Percentiles rank a stretch among this genome's conserved stretches.
Conservation (phyloP, 2,329 filamentous ascomycete species). For the Juglanconis oblonga region DNA sequence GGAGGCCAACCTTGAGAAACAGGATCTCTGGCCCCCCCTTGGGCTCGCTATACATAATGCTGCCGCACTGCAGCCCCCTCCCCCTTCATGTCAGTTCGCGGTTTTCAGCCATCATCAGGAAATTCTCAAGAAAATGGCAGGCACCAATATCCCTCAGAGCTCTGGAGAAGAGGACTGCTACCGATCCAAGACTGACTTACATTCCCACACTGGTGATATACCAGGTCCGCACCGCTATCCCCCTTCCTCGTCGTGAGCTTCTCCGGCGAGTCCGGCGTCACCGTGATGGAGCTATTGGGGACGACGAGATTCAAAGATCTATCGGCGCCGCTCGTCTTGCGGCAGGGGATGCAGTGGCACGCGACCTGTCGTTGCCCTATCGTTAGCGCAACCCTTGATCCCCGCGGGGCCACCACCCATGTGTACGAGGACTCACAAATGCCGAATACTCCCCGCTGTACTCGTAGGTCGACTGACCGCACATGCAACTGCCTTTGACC, state of each 20-base stretch:
- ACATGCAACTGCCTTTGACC: slow-evolving; percentile 13
- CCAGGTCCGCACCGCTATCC: slow-evolving; percentile 8
- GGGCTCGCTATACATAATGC: slow-evolving; percentile 3
- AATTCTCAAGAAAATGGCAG: neutral
- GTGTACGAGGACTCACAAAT: neutral
- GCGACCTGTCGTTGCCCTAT: neutral
- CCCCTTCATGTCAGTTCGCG: neutral
- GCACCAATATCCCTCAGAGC: neutral
- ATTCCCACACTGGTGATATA: slow-evolving; percentile 4
- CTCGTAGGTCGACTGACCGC: slow-evolving; percentile 6
- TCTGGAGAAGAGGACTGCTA: too few relatives aligned
- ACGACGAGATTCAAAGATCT: slow-evolving; percentile 8
- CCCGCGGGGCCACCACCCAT: neutral
- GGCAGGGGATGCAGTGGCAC: slow-evolving; percentile 10
- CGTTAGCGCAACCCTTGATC: neutral
- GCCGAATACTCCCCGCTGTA: slow-evolving; percentile 7
- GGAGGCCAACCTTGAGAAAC: slow-evolving; percentile 9
- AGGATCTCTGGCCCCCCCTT: neutral
- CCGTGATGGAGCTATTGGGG: neutral
- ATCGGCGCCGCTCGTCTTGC: slow-evolving; percentile 12
- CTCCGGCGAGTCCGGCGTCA: slow-evolving; percentile 2
- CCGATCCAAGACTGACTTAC: neutral
- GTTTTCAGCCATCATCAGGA: neutral
- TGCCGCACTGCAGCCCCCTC: slow-evolving; percentile 1
- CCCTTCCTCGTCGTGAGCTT: slow-evolving; percentile 7